Conservation (phyloP, 495 filamentous ascomycete species). For the Talaromyces ruber region DNA sequence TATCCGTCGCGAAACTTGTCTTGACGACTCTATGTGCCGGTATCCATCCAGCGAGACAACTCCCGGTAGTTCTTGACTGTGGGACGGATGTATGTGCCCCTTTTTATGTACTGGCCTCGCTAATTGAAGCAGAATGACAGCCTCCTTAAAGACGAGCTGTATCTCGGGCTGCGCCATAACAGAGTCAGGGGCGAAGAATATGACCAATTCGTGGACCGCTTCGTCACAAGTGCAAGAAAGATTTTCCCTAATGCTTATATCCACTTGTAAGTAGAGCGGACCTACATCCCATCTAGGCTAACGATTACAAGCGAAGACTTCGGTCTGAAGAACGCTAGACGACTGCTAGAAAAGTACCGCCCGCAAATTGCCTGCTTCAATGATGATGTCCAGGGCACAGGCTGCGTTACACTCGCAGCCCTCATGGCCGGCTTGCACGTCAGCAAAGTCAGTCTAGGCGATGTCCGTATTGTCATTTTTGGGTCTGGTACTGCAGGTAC, state of each 20-base stretch:
- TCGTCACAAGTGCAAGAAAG: constrained; percentile 57
- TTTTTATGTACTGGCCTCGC: constrained; percentile 7
- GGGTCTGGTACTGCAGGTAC: constrained; percentile 82
- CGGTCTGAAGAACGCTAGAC: constrained; percentile 47
- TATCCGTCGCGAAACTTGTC: constrained; percentile 75
- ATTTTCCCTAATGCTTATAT: constrained; percentile 75
- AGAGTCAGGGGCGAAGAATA: constrained; percentile 66
- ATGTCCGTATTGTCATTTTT: constrained; percentile 65
- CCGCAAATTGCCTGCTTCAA: constrained; percentile 77
- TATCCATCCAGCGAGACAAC: constrained; percentile 68
- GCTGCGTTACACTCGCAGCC: constrained; percentile 76
- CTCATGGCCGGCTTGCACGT: constrained; percentile 68
- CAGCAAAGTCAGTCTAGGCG: constrained; percentile 53
- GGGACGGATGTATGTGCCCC: constrained; percentile 52
- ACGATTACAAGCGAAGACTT: constrained; percentile 43
- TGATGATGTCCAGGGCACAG: constrained; percentile 87
- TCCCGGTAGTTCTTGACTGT: constrained; percentile 81
- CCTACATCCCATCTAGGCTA: background rate
- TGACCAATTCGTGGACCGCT: constrained; percentile 67
- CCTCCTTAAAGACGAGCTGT: constrained; percentile 70
- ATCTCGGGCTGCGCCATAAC: constrained; percentile 63
- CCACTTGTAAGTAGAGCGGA: constrained; percentile 50
- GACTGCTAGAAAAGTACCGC: constrained; percentile 67
- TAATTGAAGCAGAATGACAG: constrained; percentile 49
- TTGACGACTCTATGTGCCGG: constrained; percentile 80